Evolutionary conservation across 169 alveolate genomes (phyloP).

Genomic region (Plasmodium vinckei): DNA sequence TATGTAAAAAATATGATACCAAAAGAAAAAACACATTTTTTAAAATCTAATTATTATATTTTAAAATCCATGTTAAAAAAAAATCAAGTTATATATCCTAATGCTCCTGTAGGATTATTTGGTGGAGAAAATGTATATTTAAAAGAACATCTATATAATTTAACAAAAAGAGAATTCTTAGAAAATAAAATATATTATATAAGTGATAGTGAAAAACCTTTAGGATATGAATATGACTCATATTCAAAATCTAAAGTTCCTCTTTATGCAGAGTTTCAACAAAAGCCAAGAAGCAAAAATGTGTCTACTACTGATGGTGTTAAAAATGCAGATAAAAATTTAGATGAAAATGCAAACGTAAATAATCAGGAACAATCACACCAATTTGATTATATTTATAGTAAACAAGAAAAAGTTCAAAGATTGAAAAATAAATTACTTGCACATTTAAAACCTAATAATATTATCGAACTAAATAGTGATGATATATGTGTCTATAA

Average conservation of each 20-base stretch:
- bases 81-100: constrained; percentile 69
- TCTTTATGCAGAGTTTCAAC: constrained; percentile 55
- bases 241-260: constrained; percentile 28
- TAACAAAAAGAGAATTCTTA: constrained; percentile 40
- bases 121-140: constrained; percentile 68
- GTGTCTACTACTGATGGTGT: neutral
- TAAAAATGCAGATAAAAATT: neutral
- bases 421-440: constrained; percentile 26
- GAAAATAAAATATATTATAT: constrained; percentile 57
- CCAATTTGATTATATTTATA: constrained; percentile 42
- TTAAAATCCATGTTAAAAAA: constrained; percentile 50
- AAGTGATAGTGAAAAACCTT: constrained; percentile 60
- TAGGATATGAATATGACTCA: constrained; percentile 33
- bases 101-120: constrained; percentile 50
- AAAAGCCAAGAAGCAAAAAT: constrained; percentile 2
- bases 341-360: neutral
- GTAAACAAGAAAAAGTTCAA: constrained; percentile 23
- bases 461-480: constrained; percentile 35
- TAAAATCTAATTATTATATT: constrained; percentile 46
- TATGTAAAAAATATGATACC: constrained; percentile 62
- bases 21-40: constrained; percentile 44
- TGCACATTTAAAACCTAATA: constrained; percentile 53
- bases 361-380: neutral
- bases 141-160: constrained; percentile 48
- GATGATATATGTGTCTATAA: constrained; percentile 59